These are phyloP conservation scores for slime mould (Dictyostelium discoideum) DNA, from an alignment of 78 protist genomes.

Conservation along the genomic window DNA sequence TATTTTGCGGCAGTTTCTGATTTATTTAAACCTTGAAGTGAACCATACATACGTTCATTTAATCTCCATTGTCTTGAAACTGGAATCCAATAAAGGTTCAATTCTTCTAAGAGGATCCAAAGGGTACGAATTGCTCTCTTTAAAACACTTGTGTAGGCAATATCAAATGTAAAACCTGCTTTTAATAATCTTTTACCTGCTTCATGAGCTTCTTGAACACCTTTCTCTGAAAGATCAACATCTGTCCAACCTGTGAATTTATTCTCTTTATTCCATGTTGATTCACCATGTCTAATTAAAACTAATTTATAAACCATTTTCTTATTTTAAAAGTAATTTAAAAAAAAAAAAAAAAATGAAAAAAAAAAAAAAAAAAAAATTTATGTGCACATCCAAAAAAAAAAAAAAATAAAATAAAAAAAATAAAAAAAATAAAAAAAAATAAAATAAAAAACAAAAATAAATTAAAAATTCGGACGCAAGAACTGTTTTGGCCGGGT, in stretches of 20 bases:
- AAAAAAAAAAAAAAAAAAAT: not conserved
- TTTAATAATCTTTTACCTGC: conserved; percentile 86
- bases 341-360: not conserved
- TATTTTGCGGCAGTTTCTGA: conserved; percentile 91
- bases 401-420: not conserved
- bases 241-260: conserved; percentile 97
- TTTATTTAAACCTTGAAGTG: conserved; percentile 95
- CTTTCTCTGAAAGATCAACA: conserved; percentile 89
- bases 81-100: conserved; percentile 79
- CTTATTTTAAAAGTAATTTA: not conserved
- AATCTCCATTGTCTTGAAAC: conserved; percentile 89
- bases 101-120: conserved; percentile 80
- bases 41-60: conserved; percentile 97
- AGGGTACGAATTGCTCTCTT: conserved; percentile 92
- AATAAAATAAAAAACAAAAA: not conserved
- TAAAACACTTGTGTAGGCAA: conserved; percentile 90
- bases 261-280: conserved; percentile 92
- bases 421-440: not conserved
- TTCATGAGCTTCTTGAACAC: conserved; percentile 91
- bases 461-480: not conserved
- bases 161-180: conserved; percentile 79
- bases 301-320: conserved; percentile 71
- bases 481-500: too few relatives aligned
- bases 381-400: too few relatives aligned
- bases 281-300: conserved; percentile 93